Conservation (phyloP, 768 basidiomycete genomes). For the Termitomyces sp. region DNA sequence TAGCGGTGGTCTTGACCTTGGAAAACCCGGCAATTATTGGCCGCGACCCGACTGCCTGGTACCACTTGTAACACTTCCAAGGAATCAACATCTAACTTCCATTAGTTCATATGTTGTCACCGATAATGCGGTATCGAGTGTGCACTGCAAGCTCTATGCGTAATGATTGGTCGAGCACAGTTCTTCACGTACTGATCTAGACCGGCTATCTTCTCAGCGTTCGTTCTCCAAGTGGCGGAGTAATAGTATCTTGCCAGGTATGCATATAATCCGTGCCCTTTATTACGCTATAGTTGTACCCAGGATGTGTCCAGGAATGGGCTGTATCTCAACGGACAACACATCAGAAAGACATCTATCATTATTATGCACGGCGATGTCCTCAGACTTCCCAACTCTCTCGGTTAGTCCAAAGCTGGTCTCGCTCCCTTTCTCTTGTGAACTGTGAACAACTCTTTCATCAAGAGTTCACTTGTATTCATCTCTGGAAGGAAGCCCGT, state of each 20-base stretch:
- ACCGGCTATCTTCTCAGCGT: constrained; percentile 38
- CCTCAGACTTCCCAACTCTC: constrained; percentile 62
- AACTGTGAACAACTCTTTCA: background rate
- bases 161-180: constrained; percentile 27
- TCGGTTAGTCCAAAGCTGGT: constrained; percentile 33
- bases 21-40: constrained; percentile 66
- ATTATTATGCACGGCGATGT: constrained; percentile 77
- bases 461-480: constrained; percentile 62
- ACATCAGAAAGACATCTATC: constrained; percentile 59
- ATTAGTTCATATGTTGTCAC: constrained; percentile 60
- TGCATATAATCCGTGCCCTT: background rate
- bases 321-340: constrained; percentile 62
- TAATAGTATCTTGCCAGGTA: constrained; percentile 79
- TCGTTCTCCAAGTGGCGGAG: constrained; percentile 61
- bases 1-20: constrained; percentile 57
- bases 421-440: background rate
- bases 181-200: background rate
- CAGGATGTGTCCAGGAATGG: constrained; percentile 77
- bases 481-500: constrained; percentile 47
- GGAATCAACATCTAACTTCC: background rate
- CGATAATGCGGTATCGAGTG: constrained; percentile 57
- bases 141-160: constrained; percentile 83
- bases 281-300: background rate
- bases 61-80: background rate
- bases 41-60: constrained; percentile 69